Evolutionary conservation across 129 eudicot genomes (phyloP).

Genomic region (Artemisia annua): DNA sequence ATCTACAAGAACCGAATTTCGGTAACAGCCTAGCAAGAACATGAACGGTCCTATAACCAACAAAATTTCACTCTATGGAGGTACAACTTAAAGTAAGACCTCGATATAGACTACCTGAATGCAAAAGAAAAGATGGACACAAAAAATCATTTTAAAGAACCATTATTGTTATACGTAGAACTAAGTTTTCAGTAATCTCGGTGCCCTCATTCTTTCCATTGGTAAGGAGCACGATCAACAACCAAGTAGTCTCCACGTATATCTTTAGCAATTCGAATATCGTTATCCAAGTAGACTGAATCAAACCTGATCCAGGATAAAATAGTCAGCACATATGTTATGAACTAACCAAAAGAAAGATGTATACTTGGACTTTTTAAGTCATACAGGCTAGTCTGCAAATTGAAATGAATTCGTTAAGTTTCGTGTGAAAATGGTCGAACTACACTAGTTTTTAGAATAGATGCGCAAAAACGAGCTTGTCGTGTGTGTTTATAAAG

Average conservation of each 20-base stretch:
- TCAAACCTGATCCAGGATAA: slow-evolving; percentile 46
- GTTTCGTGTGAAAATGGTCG: neutral
- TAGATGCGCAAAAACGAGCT: neutral
- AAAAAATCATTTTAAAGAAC: too few species aligned
- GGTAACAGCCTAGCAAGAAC: too few species aligned
- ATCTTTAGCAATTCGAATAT: slow-evolving; percentile 56
- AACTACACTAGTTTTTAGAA: slow-evolving; percentile 1
- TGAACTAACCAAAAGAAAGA: neutral
- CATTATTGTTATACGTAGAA: too few species aligned
- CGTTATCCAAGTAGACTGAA: slow-evolving; percentile 46
- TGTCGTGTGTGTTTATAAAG: neutral
- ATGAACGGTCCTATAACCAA: too few species aligned
- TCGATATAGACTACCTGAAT: too few species aligned
- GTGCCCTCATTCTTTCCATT: slow-evolving; percentile 44
- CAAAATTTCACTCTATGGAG: too few species aligned
- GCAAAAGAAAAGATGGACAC: too few species aligned
- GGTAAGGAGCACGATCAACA: slow-evolving; percentile 55
- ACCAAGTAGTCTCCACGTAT: slow-evolving; percentile 57
- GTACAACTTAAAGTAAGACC: too few species aligned
- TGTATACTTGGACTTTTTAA: neutral
- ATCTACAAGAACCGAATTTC: too few species aligned
- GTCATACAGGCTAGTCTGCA: slow-evolving; percentile 17
- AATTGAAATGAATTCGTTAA: slow-evolving; percentile 1
- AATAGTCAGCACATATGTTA: slow-evolving; percentile 18
- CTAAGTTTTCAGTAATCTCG: slow-evolving; percentile 20